Evolutionary conservation across 169 alveolate genomes (phyloP), one percentile per base, ranked within the genome.

Genomic region (Neospora caninum): DNA sequence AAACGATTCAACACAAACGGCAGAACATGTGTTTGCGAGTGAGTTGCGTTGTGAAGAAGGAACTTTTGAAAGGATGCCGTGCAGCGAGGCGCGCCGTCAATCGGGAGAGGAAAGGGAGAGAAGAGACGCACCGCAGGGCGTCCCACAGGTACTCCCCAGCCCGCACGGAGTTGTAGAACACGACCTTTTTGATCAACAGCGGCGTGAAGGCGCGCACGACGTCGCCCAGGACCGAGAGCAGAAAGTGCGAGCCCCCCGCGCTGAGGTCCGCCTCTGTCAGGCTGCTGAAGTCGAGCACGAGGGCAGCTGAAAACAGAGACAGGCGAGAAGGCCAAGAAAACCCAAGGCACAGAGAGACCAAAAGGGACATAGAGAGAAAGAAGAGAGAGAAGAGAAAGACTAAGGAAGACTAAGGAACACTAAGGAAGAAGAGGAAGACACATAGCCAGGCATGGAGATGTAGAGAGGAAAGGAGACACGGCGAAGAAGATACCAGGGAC

Each of bases 101-200:
- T n/a, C n/a, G n/a, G 58, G 58, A 49, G 13, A 49, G 58, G 22
- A 49, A 49, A 49, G 58, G 13, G 22, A 49, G 58, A 49, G 13
- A 49, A 49, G 58, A 49, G 58, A 49, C 58, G 58, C 58, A 73
- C 84, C 84, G 39, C 39, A 73, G 84, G n/a, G n/a, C n/a, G 16
- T 22, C 84, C 84, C 84, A 73, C 45, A 73, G n/a, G 84, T 2
- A 31, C 84, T 73, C 49, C 27, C 84, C 27, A 34, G 84, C 84
- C 39, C 13, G 41, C 84, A 2, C 39, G 42, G n/a, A 0, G 84
- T 36, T 36, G 84, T 31, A 73, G 84, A 73, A 73, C 25, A 73
- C 20, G 42, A 73, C n/a, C 7, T 36, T 73, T 20, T 73, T 31
- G 45, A 73, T 36, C 84, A 73, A n/a, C 41, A 73, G 84, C 1